Conservation (phyloP, 2,329 filamentous ascomycete genomes). For the Colletotrichum incanum region DNA sequence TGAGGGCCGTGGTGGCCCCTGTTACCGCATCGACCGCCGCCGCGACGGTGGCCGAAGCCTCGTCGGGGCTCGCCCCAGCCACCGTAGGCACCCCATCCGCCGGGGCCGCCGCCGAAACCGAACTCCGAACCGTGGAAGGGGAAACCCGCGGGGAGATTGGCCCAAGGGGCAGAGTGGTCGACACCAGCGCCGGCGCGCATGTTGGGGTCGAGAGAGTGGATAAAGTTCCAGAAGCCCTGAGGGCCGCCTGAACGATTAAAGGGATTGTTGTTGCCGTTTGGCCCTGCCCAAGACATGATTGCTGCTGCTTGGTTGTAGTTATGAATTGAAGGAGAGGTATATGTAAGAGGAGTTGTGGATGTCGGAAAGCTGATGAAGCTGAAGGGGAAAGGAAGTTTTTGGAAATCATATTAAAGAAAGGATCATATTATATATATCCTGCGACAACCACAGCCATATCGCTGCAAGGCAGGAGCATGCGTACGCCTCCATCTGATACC, state of each 20-base stretch:
- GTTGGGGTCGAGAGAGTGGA: constrained; percentile 53
- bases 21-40: constrained; percentile 31
- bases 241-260: constrained; percentile 27
- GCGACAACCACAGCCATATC: not conserved
- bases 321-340: not conserved
- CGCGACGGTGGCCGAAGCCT: constrained; percentile 21
- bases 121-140: constrained; percentile 50
- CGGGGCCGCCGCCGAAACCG: constrained; percentile 34
- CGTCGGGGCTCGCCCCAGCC: constrained; percentile 36
- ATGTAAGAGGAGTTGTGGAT: not conserved
- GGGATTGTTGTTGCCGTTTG: constrained; percentile 39
- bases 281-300: constrained; percentile 43
- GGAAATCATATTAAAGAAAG: not conserved
- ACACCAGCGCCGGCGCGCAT: constrained; percentile 54
- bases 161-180: constrained; percentile 53
- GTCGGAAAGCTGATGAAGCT: constrained; percentile 36
- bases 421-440: constrained; percentile 29
- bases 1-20: constrained; percentile 37
- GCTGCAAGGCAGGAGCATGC: constrained; percentile 36
- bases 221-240: constrained; percentile 49
- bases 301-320: constrained; percentile 10
- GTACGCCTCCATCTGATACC: constrained; percentile 39
- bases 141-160: constrained; percentile 52
- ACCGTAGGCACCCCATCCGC: constrained; percentile 31
- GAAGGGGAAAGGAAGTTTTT: not conserved